phyloP scores from a whole-genome alignment of 345 rosid species.

The Eutrema yunnanense region DNA sequence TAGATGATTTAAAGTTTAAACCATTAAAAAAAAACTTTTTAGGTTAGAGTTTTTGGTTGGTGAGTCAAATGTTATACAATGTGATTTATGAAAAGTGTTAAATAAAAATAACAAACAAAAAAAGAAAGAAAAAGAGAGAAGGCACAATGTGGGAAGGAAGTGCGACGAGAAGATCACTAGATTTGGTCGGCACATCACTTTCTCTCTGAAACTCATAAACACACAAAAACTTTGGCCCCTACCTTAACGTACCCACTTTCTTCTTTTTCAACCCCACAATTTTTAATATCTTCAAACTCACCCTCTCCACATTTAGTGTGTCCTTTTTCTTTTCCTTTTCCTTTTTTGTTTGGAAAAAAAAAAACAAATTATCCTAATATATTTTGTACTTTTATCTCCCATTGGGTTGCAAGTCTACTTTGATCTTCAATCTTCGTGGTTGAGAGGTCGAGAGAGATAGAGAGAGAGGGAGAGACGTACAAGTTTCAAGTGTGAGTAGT shows the following conservation, averaged over 20 bases:
- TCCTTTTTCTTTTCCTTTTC: neutral
- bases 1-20: neutral
- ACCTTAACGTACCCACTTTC: constrained; percentile 27
- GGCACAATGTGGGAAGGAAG: constrained; percentile 29
- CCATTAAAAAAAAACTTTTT: neutral
- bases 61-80: constrained; percentile 5
- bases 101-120: neutral
- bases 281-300: constrained; percentile 9
- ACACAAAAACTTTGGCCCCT: constrained; percentile 23
- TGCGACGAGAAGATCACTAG: constrained; percentile 31
- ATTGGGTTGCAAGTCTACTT: constrained; percentile 17
- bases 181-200: constrained; percentile 29
- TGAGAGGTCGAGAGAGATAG: neutral
- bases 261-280: constrained; percentile 17
- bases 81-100: neutral
- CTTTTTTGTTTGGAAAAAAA: neutral
- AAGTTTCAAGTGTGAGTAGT: constrained; percentile 6
- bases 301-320: constrained; percentile 32
- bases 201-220: constrained; percentile 22
- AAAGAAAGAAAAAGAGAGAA: neutral
- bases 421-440: constrained; percentile 17
- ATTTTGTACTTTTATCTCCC: neutral
- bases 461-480: constrained; percentile 6
- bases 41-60: neutral
- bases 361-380: neutral